Evolutionary conservation across 1,284 basidiomycete species (phyloP).

Genomic region (Malassezia slooffiae): DNA sequence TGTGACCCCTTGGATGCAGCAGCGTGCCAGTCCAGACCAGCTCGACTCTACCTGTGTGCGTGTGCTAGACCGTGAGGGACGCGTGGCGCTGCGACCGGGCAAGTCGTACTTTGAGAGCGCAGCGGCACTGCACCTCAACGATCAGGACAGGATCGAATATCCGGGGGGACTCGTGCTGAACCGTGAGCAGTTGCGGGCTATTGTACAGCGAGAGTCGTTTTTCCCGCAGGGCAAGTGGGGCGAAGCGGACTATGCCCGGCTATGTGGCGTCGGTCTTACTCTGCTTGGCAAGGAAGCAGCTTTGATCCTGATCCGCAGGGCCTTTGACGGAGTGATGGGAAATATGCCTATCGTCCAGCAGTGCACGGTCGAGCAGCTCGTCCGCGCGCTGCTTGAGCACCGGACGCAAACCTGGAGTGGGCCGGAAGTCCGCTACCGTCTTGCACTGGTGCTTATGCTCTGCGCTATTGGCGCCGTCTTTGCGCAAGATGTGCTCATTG

Average conservation of each 20-base stretch:
- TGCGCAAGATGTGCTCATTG: neutral
- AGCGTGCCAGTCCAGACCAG: too few relatives aligned
- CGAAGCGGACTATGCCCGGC: neutral
- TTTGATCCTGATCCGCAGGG: too few relatives aligned
- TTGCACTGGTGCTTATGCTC: constrained; percentile 6
- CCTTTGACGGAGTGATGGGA: too few relatives aligned
- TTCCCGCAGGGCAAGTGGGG: neutral
- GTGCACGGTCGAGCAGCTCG: too few relatives aligned
- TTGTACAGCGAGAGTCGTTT: neutral
- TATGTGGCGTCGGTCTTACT: too few relatives aligned
- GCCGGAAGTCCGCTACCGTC: constrained; percentile 6
- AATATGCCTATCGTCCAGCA: too few relatives aligned
- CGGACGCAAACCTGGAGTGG: too few relatives aligned
- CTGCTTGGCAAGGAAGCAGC: too few relatives aligned
- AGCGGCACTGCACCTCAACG: neutral
- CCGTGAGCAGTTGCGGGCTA: too few relatives aligned
- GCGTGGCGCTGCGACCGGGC: neutral
- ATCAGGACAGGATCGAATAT: neutral
- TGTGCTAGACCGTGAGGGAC: neutral
- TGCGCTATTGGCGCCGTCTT: constrained; percentile 5
- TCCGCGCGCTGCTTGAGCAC: too few relatives aligned
- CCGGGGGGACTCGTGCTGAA: too few relatives aligned
- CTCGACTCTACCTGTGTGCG: constrained; percentile 4
- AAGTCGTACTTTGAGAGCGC: neutral
- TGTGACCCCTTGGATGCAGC: too few relatives aligned